These are phyloP conservation scores for Eudorina sp. DNA, from an alignment of 139 green algal genomes.

Conservation along the genomic window DNA sequence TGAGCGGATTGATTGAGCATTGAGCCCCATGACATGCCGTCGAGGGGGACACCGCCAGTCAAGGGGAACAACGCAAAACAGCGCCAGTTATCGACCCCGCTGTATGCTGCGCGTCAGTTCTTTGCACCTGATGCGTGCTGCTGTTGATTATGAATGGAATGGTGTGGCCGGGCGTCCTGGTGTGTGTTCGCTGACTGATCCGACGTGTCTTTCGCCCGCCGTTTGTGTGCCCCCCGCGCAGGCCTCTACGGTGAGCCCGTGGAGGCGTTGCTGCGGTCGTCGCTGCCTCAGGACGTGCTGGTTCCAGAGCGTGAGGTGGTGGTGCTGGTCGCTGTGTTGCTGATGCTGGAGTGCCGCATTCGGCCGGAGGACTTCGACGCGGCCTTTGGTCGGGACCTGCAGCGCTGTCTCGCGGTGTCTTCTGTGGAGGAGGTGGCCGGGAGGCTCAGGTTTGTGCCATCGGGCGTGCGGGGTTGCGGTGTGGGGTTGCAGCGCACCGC, in stretches of 20 bases:
- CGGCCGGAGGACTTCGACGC: constrained; percentile 44
- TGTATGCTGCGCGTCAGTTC: background rate
- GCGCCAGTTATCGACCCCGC: background rate
- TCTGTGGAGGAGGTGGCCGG: constrained; percentile 29
- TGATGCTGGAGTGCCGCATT: constrained; percentile 50
- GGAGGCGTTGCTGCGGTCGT: constrained; percentile 25
- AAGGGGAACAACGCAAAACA: background rate
- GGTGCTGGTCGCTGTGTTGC: constrained; percentile 45
- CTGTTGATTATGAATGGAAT: too few species aligned
- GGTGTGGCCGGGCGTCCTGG: too few species aligned
- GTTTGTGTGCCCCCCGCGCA: too few species aligned
- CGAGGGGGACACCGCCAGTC: too few species aligned
- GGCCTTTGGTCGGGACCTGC: constrained; percentile 43
- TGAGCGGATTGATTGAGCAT: constrained; percentile 11
- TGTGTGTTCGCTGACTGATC: too few species aligned
- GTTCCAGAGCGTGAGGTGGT: constrained; percentile 48
- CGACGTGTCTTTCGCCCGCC: too few species aligned
- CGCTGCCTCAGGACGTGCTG: constrained; percentile 49
- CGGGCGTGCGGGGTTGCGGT: too few species aligned
- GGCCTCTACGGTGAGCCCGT: constrained; percentile 39
- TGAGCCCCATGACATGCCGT: too few species aligned
- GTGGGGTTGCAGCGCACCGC: too few species aligned
- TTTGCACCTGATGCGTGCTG: background rate
- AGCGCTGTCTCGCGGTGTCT: constrained; percentile 40
- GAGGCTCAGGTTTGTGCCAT: constrained; percentile 33